phyloP scores from a whole-genome alignment of 1,284 basidiomycete genomes.

The Golubevia sp. region DNA sequence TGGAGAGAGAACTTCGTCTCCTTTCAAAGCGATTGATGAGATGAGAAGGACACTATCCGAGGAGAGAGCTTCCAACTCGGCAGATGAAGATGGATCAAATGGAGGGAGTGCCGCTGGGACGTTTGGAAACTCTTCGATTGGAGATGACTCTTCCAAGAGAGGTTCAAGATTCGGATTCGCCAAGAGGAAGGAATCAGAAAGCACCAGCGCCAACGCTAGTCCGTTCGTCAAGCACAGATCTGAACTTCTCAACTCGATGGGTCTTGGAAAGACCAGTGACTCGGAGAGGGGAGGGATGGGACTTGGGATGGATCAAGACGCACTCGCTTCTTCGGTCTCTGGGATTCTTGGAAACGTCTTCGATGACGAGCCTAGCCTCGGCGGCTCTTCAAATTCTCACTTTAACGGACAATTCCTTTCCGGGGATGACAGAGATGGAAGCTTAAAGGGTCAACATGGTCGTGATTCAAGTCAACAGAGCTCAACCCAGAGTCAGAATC shows the following conservation, averaged over 20 bases:
- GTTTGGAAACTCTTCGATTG: conserved; percentile 18
- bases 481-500: not conserved
- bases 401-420: conserved; percentile 21
- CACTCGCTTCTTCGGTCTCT: conserved; percentile 14
- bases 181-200: conserved; percentile 28
- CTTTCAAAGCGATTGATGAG: conserved; percentile 38
- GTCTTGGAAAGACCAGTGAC: not conserved
- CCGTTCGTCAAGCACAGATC: conserved; percentile 15
- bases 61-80: conserved; percentile 8
- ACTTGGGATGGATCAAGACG: conserved; percentile 9
- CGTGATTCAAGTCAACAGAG: not conserved
- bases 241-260: conserved; percentile 15
- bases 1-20: conserved; percentile 18
- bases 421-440: conserved; percentile 13
- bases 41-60: conserved; percentile 33
- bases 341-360: conserved; percentile 38
- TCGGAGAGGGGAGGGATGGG: conserved; percentile 13
- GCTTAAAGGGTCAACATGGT: not conserved
- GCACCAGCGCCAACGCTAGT: not conserved
- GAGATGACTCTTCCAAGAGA: conserved; percentile 19
- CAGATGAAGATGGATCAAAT: conserved; percentile 5
- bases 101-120: conserved; percentile 3
- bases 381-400: conserved; percentile 11
- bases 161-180: conserved; percentile 49
- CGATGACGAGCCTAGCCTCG: conserved; percentile 19